Evolutionary conservation across 2,329 filamentous ascomycete genomes (phyloP), one percentile per base, ranked within the genome.

Genomic region (Trichoderma sp.): DNA sequence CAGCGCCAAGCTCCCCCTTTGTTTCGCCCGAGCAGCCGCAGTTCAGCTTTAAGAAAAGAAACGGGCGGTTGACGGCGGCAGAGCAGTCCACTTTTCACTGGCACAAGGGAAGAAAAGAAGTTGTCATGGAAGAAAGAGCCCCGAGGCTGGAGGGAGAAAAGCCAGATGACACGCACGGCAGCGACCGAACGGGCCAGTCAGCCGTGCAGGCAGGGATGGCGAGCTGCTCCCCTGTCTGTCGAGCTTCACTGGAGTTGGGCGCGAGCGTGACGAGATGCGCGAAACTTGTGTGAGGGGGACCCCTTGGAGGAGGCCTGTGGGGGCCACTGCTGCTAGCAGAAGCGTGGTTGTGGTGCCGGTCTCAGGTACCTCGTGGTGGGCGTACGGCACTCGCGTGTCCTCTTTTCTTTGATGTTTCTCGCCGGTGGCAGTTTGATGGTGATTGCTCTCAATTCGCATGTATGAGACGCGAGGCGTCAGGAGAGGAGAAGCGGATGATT

Each of bases 201-300:
- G 63, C 63, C 53, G 63, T 31, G 63, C 63, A 66, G 55, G 63
- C 63, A 66, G 63, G 63, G 63, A 66, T 66, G 37, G 16, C 40
- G 55, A 59, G 63, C 55, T 66, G 40, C 35, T 55, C 43, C 43
- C 43, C n/a, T 49, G 43, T 49, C 8, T 21, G 19, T 47, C 11
- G 43, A 21, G 19, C 62, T 65, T 64, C 56, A 27, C 56, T 27
- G 29, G 29, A 29, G 43, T 49, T 49, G 52, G 52, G 52, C 56
- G 56, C 33, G 40, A 66, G 63, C 59, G 59, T 66, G 55, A 66
- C 63, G 53, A 58, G 55, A 56, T 66, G 63, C 63, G 63, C 53
- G 53, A 66, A 43, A 31, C 31, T 49, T 58, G 49, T 53, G 53
- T 55, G 57, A 61, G 65, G 53, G 49, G 56, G 59, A 63, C 21